Base-by-base conservation (phyloP, 345 rosid genomes). In the Rhizophora apiculata region DNA sequence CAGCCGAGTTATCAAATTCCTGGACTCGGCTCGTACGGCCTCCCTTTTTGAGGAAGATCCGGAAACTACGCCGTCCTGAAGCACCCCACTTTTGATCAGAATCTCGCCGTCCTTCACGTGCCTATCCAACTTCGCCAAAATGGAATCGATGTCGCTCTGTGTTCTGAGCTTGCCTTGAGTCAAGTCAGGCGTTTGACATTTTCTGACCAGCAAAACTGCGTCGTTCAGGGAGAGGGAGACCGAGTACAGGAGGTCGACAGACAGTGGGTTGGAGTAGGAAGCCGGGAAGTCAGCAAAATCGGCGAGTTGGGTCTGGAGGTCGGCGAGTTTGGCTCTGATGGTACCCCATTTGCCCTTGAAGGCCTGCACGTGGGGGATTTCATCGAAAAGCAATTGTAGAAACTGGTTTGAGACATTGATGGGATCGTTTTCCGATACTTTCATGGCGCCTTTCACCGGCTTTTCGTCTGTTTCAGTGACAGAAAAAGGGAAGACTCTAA, bases 81-180 rank as follows among this genome's bases (percentile, higher is more conserved):
- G 82, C 20, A 88, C 79, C 1, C 93, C 96, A 8, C 93, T 88
- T 51, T 69, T 77, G 16, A 89, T 85, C 63, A 94, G 30, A 78
- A 94, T 81, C 67, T 85, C 92, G 24, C 83, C 74, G 49, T 94
- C 98, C 54, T 67, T 80, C 32, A 88, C 82, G 70, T 87, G 88
- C 24, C 89, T 85, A 60, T 88, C 94, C 64, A 94, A 77, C 60
- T 77, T 81, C 9, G 97, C 86, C 72, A 86, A 69, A 66, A 88
- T 70, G 16, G 96, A 86, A 68, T 94, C 97, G 51, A 94, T 81
- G 27, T 89, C 90, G 62, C 96, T 94, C 85, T 94, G 98, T 31
- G 98, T 89, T 70, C 74, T 81, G 70, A 94, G 93, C 82, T 94
- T 94, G 4, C 97, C 97, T 43, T 88, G 82, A 5, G 85, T 60